Percentiles rank a stretch among this genome's conserved stretches.
Evolutionary conservation across 768 basidiomycete species (phyloP).

Genomic region (Serendipita sp.): DNA sequence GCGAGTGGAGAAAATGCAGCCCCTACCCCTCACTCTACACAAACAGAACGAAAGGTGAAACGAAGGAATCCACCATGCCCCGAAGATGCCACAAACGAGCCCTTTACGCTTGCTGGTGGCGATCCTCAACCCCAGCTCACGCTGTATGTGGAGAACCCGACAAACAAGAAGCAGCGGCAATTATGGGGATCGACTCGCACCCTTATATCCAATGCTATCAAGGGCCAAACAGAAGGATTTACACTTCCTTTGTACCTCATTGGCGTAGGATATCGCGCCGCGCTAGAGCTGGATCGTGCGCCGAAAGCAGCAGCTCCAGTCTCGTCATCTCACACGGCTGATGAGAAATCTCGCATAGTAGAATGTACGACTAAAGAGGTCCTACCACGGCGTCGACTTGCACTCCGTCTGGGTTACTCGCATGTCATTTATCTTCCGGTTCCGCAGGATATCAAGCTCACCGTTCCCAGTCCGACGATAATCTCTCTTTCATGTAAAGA

Average conservation of each 20-base stretch:
- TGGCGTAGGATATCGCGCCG: constrained; percentile 87
- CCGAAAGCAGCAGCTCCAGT: constrained; percentile 11
- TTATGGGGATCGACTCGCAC: constrained; percentile 96
- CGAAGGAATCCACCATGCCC: constrained; percentile 14
- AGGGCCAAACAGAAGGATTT: constrained; percentile 82
- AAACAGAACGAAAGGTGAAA: not conserved
- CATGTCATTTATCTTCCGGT: constrained; percentile 75
- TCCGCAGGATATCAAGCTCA: constrained; percentile 63
- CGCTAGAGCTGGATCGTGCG: constrained; percentile 58
- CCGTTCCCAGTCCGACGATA: constrained; percentile 70
- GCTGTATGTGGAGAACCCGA: constrained; percentile 36
- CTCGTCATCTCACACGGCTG: not conserved
- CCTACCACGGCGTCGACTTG: constrained; percentile 26
- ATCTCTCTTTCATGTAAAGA: constrained; percentile 71
- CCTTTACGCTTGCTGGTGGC: not conserved
- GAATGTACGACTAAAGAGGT: not conserved
- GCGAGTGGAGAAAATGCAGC: not conserved
- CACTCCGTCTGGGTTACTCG: constrained; percentile 86
- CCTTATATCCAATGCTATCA: constrained; percentile 76
- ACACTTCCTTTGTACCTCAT: constrained; percentile 72
- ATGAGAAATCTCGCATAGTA: not conserved
- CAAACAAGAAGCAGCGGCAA: constrained; percentile 60
- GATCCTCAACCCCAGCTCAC: not conserved
- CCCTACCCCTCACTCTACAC: not conserved
- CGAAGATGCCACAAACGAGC: constrained; percentile 11